These are phyloP conservation scores for Diaporthe sp. DNA, from an alignment of 2,329 filamentous ascomycete species.

Conservation along the genomic window DNA sequence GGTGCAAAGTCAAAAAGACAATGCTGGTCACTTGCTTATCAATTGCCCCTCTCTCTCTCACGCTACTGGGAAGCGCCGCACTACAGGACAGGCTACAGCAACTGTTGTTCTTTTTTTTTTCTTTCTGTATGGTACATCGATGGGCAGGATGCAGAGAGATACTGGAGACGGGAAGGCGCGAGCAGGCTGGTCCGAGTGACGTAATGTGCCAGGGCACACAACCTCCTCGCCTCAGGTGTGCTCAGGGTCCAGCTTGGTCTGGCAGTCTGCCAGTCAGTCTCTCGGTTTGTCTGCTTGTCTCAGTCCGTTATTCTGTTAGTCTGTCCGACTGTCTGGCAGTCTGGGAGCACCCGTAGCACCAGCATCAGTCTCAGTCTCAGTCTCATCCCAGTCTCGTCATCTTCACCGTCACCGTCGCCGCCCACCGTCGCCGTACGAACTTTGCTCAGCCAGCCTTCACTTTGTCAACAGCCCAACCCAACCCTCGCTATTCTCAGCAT, in stretches of 20 bases:
- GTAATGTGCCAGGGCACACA: slow-evolving; percentile 12
- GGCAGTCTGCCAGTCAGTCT: background rate
- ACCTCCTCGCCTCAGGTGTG: background rate
- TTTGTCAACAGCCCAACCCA: background rate
- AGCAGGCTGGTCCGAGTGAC: background rate
- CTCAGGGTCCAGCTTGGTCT: background rate
- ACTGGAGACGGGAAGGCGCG: background rate
- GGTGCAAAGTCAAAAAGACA: background rate
- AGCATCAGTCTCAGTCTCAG: background rate
- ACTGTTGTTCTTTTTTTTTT: no score
- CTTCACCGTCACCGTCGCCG: background rate
- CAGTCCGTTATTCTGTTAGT: no score
- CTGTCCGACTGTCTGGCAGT: background rate
- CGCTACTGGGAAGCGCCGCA: background rate
- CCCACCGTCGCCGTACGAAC: no score
- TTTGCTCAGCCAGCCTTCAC: background rate
- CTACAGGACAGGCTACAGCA: no score
- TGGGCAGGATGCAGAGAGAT: background rate
- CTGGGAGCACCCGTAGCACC: background rate
- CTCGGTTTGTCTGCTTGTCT: no score
- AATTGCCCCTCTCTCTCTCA: background rate
- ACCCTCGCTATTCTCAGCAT: no score
- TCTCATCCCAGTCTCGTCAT: background rate
- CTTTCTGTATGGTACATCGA: background rate
- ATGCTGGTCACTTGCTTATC: slow-evolving; percentile 1